Evolutionary conservation across 352 stramenopile genomes (phyloP), one percentile per base, ranked within the genome.

Genomic region (Blastocystis sp.): DNA sequence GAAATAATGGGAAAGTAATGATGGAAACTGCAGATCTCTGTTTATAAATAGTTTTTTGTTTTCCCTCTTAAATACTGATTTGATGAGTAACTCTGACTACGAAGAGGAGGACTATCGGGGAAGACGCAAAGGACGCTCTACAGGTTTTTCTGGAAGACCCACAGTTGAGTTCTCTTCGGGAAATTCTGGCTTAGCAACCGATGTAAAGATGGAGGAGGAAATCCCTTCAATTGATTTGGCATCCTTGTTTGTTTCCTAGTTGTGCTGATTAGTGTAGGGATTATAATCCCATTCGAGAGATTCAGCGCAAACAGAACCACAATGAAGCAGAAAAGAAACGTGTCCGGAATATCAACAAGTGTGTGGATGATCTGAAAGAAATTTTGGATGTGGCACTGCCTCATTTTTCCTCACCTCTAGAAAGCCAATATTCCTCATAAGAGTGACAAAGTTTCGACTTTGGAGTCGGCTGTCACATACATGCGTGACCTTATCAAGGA

Each of bases 401-500:
- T n/a, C 62, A 3, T n/a, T 4, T 63, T 37, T 18, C 5, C 3
- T 68, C 11, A 66, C 37, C n/a, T 20, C 11, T 66, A 84, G 73
- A 84, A 66, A n/a, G 73, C 73, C 6, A 84, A 84, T 47, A 84
- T 84, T 45, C 55, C 73, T 9, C 73, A 84, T 29, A 84, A 84
- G 26, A 66, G 47, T 4, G 73, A 84, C 55, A 84, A 84, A 29
- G 73, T 84, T 20, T 84, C 73, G 3, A 84, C 73, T 20, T 53
- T 84, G 20, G 73, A 84, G 23, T 66, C 47, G 20, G 54, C 73
- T 11, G 73, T 84, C 3, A 64, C 45, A 18, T 84, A 84, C n/a
- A 84, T 84, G 73, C 73, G 73, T 26, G 73, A 84, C 34, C 26
- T 84, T 37, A 84, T 84, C 15, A 84, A 84, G 50, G 73, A 84